Conservation (phyloP, 208 protist species). For the Trichomonas vaginalis region DNA sequence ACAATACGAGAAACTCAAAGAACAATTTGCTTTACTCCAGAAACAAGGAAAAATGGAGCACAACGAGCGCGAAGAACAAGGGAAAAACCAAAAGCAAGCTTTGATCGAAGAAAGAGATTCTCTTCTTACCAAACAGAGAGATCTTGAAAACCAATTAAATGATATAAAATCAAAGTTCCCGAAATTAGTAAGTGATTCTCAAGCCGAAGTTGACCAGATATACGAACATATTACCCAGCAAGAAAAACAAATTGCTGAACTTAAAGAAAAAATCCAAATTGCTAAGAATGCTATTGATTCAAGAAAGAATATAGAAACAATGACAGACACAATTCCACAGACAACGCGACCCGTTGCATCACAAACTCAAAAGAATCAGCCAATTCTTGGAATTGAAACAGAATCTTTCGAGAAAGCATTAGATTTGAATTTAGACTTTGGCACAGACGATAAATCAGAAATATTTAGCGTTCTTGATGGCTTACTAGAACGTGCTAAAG, state of each 20-base stretch:
- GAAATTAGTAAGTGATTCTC: background rate
- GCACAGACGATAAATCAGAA: background rate
- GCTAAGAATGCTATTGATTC: background rate
- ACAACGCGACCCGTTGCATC: background rate
- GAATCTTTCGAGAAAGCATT: background rate
- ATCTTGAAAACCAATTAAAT: background rate
- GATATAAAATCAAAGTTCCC: background rate
- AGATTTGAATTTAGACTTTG: background rate
- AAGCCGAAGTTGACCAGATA: background rate
- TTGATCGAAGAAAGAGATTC: background rate
- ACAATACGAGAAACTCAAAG: background rate
- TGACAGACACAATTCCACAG: background rate
- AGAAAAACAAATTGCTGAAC: background rate
- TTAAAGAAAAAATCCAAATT: background rate
- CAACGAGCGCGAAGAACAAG: background rate
- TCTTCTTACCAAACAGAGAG: background rate
- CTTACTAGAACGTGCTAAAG: background rate
- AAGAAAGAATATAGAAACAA: background rate
- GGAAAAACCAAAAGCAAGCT: background rate
- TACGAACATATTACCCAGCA: background rate
- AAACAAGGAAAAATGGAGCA: background rate
- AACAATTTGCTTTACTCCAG: background rate
- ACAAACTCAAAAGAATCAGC: background rate
- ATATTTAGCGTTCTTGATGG: background rate
- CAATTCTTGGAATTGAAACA: background rate